Conservation (phyloP, 2,329 filamentous ascomycete species). For the Ascocoryne sarcoides region DNA sequence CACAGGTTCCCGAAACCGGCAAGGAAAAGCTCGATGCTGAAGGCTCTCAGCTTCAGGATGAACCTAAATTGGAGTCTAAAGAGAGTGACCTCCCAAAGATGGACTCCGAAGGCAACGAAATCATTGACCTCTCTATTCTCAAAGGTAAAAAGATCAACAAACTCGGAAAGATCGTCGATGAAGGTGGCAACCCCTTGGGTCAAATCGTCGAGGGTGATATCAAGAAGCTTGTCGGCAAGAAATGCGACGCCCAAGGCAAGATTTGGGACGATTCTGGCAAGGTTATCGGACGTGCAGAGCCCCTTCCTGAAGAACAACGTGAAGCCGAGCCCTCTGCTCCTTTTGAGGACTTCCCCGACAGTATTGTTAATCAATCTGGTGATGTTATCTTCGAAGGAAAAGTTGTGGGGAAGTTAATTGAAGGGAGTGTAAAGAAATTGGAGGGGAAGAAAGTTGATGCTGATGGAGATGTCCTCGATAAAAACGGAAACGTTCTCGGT, state of each 20-base stretch:
- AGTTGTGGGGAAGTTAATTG: conserved; percentile 48
- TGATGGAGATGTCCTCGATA: conserved; percentile 74
- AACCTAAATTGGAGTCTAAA: conserved; percentile 1
- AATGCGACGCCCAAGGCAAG: conserved; percentile 56
- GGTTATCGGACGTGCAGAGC: conserved; percentile 57
- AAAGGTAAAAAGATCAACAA: conserved; percentile 48
- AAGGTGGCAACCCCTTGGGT: conserved; percentile 43
- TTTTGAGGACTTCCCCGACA: conserved; percentile 50
- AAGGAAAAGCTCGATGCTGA: conserved; percentile 10
- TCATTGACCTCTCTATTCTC: conserved; percentile 30
- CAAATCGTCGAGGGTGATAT: conserved; percentile 56
- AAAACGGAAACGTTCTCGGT: conserved; percentile 51
- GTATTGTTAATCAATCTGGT: conserved; percentile 43
- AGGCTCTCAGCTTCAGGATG: conserved; percentile 1
- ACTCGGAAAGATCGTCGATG: conserved; percentile 45
- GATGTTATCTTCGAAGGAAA: conserved; percentile 43
- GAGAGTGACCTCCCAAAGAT: conserved; percentile 5
- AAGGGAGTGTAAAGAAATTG: conserved; percentile 55
- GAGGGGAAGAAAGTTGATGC: conserved; percentile 65
- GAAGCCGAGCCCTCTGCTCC: conserved; percentile 39
- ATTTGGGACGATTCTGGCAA: conserved; percentile 66
- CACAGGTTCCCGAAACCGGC: conserved; percentile 1
- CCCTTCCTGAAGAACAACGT: conserved; percentile 47
- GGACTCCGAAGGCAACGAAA: conserved; percentile 3
- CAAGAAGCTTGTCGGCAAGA: conserved; percentile 55